Evolutionary conservation across 2,329 filamentous ascomycete genomes (phyloP), one percentile per base, ranked within the genome.

Genomic region (Colletotrichum somersetense): DNA sequence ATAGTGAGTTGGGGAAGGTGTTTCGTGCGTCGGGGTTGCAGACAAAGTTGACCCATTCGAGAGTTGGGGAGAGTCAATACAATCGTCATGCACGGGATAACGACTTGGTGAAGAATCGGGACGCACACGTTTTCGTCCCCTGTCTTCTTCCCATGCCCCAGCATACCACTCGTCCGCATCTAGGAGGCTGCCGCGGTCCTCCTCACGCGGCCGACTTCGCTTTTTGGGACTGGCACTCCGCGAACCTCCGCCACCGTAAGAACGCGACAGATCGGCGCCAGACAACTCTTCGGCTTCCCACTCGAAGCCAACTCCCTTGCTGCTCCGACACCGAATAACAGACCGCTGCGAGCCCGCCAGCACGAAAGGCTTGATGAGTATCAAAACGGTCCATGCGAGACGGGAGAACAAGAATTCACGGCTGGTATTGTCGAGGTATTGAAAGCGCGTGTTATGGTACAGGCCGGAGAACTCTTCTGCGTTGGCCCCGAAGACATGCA

Each of bases 401-500:
- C 38, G 38, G 20, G 56, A n/a, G 38, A 59, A 59, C 18, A 59
- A 23, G 40, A 40, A 59, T 59, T 59, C 10, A 20, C 20, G 56
- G 35, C 56, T 59, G 6, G 56, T 44, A 38, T 59, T 59, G 7
- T 59, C 38, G 40, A 59, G 20, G 23, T 59, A 59, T 42, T 59
- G 38, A 59, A 59, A n/a, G 23, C 56, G 23, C 35, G 20, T 59
- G 26, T 59, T 59, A 26, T 44, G 56, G 18, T 59, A 42, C n/a
- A 59, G 35, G 40, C 40, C n/a, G n/a, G 56, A 59, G 40, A 59
- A 59, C 56, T 59, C 38, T 40, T 44, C 56, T 20, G 44, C 23
- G 18, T 59, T 59, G 56, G 56, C 11, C 4, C 38, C 38, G 18
- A 59, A 59, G 56, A 59, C 56, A 20, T 59, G 38, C 38, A 59